Percentiles rank a stretch among this genome's conserved stretches.
Evolutionary conservation across 176 grass and related monocot genomes (phyloP).

Genomic region (Puya raimondii): DNA sequence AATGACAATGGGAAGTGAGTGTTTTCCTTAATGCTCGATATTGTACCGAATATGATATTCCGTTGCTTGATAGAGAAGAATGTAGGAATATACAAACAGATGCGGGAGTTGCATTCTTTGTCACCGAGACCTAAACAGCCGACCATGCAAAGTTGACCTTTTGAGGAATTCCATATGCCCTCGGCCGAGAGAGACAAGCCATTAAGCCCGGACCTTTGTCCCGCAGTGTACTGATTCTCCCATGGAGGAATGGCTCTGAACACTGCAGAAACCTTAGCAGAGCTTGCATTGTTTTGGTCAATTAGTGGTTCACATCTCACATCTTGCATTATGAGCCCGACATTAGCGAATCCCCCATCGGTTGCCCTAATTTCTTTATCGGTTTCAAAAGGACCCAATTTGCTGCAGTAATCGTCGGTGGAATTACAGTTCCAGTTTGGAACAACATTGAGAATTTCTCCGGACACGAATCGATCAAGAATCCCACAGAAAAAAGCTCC

Average conservation of each 20-base stretch:
- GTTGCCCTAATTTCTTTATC: conserved; percentile 22
- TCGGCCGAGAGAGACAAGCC: conserved; percentile 49
- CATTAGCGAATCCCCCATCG: conserved; percentile 40
- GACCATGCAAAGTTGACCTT: conserved; percentile 86
- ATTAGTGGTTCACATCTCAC: conserved; percentile 46
- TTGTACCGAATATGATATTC: conserved; percentile 47
- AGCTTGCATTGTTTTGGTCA: neutral
- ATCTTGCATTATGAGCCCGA: conserved; percentile 66
- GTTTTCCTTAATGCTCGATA: conserved; percentile 34
- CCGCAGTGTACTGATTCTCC: conserved; percentile 39
- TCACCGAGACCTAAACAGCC: conserved; percentile 46
- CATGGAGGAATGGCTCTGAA: conserved; percentile 47
- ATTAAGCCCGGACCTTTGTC: conserved; percentile 48
- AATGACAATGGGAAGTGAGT: conserved; percentile 41
- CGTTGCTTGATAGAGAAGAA: conserved; percentile 50
- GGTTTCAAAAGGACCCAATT: conserved; percentile 50
- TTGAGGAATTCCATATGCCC: conserved; percentile 60
- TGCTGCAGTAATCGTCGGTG: conserved; percentile 38
- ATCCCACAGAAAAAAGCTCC: conserved; percentile 63
- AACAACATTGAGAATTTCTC: conserved; percentile 40
- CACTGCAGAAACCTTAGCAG: conserved; percentile 61
- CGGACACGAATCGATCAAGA: conserved; percentile 51
- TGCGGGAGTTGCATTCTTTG: conserved; percentile 42
- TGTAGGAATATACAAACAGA: conserved; percentile 66
- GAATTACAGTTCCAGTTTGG: conserved; percentile 69